Evolutionary conservation across 306 rosid species (phyloP), one percentile per base, ranked within the genome.

Genomic region (Fagus sylvatica): DNA sequence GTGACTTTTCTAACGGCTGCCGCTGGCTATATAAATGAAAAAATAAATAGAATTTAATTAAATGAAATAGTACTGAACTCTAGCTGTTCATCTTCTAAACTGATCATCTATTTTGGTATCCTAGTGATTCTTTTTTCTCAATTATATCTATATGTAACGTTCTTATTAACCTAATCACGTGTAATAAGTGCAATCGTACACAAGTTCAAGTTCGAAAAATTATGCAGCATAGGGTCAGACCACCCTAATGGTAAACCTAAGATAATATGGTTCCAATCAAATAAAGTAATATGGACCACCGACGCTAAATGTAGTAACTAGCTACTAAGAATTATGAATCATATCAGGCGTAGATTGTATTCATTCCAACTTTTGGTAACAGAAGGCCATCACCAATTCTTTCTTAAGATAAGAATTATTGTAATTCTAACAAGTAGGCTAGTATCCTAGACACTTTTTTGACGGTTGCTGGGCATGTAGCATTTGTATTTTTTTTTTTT

Each of bases 241-340:
- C 4, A 30, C 37, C 15, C 11, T 19, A 16, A 36, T 54, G 3
- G 41, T 28, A 36, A 37, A 4, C 10, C 69, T 13, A 54, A 42
- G 56, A 57, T 7, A 16, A 69, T 40, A 19, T 43, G 57, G 48
- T 74, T 43, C 46, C 40, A 8, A 81, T 69, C 19, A 53, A 54
- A 76, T 69, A 53, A 65, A 41, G 32, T 51, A 22, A 43, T 2
- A 42, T 53, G 71, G 78, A 76, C 81, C 64, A 71, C 73, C 36
- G 65, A 76, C 53, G 28, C 39, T 30, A 34, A 9, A 46, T 33
- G 61, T 17, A 39, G 39, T 69, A 83, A 77, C 48, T 68, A 22
- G 28, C 28, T 22, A 22, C 28, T 22, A 22, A 22, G 28, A 22
- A 57, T 28, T 22, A 77, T 61, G 22, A 48, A 59, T 56, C 43